phyloP scores from a whole-genome alignment of 106 monocot genomes.

The Narthecium ossifragum region DNA sequence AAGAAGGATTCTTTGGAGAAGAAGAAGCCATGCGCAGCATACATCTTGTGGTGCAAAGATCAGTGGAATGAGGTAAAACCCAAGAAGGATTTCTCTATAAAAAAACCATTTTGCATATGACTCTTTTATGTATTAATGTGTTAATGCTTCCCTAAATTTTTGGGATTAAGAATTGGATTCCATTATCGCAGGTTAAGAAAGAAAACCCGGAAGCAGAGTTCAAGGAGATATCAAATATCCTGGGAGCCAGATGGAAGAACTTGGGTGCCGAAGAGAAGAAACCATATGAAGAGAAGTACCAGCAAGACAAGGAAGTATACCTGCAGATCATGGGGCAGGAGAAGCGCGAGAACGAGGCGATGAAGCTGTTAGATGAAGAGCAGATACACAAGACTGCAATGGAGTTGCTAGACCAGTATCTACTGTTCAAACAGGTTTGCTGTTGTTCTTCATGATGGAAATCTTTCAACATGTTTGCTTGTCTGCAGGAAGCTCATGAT shows the following conservation, averaged over 20 bases:
- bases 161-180: too few relatives aligned
- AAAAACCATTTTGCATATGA: background rate
- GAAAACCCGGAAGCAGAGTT: slow-evolving; percentile 65
- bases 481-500: background rate
- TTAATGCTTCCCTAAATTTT: too few relatives aligned
- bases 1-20: slow-evolving; percentile 20
- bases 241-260: slow-evolving; percentile 75
- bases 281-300: slow-evolving; percentile 85
- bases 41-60: slow-evolving; percentile 73
- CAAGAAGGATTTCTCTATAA: background rate
- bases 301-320: slow-evolving; percentile 72
- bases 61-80: slow-evolving; percentile 65
- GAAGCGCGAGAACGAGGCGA: slow-evolving; percentile 79
- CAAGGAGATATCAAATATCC: slow-evolving; percentile 54
- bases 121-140: too few relatives aligned
- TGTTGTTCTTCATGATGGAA: background rate
- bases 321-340: slow-evolving; percentile 65
- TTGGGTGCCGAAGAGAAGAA: slow-evolving; percentile 69
- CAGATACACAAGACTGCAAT: slow-evolving; percentile 80
- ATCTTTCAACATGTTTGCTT: background rate
- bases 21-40: slow-evolving; percentile 77
- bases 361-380: slow-evolving; percentile 90
- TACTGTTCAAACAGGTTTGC: slow-evolving; percentile 66
- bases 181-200: slow-evolving; percentile 65
- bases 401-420: slow-evolving; percentile 82